Base-by-base conservation (phyloP, 2,329 filamentous ascomycete genomes). In the Cladosporium sp. region DNA sequence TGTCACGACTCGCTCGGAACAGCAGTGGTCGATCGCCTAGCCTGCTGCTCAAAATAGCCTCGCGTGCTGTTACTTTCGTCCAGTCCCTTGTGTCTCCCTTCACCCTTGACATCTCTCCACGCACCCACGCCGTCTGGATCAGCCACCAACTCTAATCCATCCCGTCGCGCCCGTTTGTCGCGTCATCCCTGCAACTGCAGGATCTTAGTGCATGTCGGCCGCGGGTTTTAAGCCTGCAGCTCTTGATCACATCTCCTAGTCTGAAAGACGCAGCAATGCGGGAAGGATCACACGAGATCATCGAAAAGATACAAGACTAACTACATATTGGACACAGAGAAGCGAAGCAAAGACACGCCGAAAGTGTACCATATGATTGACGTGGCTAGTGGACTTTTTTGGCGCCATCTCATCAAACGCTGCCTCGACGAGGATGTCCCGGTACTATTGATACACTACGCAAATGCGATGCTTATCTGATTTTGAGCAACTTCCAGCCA, bases 161-260 rank as follows among this genome's bases (percentile, higher is more conserved):
- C 28, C 28, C 28, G 16, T 55, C 33, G 18, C 18, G 10, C 14
- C 29, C 28, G 16, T 55, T 55, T 33, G 28, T 55, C 28, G 52
- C 52, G 52, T 55, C 52, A 55, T 55, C 52, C 52, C 52, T 55
- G 52, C 52, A 55, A 46, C 40, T 46, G 40, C 40, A 46, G 40
- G 40, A 46, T 23, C 10, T 46, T 46, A 46, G 40, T 46, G 21
- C 40, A 46, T 21, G n/a, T 46, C 40, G 40, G 40, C 40, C 40
- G 40, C 40, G n/a, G 40, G 7, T 46, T 8, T n/a, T 10, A 23
- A 46, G 40, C 40, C 21, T 23, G 8, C 40, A 21, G 6, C n/a
- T 16, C 33, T 35, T 35, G 33, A 35, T 35, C 33, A 35, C 33
- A 35, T 35, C 33, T 11, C 31, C 31, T 11, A 33, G 7, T 33